Evolutionary conservation across 148 eudicot species (phyloP).

Genomic region (Vaccinium darrowii): DNA sequence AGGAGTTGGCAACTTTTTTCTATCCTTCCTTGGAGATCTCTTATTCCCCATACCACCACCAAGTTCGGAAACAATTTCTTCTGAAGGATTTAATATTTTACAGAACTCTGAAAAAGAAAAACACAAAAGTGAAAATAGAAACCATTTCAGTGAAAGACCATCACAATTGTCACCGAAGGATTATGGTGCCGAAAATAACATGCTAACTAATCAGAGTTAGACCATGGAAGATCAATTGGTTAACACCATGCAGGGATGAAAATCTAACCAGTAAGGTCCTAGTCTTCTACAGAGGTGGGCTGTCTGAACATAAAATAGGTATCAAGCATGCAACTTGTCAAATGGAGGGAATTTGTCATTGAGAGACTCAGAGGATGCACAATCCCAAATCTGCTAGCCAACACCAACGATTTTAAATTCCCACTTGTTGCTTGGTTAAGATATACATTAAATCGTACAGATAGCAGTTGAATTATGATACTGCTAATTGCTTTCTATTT

Average conservation of each 20-base stretch:
- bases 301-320: neutral
- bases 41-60: constrained; percentile 37
- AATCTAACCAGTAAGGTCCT: neutral
- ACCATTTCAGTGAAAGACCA: neutral
- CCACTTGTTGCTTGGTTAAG: neutral
- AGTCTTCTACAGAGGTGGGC: neutral
- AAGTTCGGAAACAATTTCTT: constrained; percentile 41
- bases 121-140: neutral
- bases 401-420: neutral
- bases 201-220: constrained; percentile 4
- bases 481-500: neutral
- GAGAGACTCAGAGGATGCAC: neutral
- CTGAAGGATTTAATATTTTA: constrained; percentile 40
- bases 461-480: constrained; percentile 1
- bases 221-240: neutral
- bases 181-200: neutral
- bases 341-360: neutral
- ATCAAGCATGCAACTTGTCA: constrained; percentile 3
- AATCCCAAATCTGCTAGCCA: neutral
- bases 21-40: constrained; percentile 59
- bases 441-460: neutral
- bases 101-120: constrained; percentile 53
- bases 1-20: constrained; percentile 43
- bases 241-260: neutral
- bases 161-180: neutral